A percentile compares a stretch with the other conserved stretches of the same genome.
Evolutionary conservation across 2,329 filamentous ascomycete species (phyloP).

Genomic region (Diplodia sapinea): DNA sequence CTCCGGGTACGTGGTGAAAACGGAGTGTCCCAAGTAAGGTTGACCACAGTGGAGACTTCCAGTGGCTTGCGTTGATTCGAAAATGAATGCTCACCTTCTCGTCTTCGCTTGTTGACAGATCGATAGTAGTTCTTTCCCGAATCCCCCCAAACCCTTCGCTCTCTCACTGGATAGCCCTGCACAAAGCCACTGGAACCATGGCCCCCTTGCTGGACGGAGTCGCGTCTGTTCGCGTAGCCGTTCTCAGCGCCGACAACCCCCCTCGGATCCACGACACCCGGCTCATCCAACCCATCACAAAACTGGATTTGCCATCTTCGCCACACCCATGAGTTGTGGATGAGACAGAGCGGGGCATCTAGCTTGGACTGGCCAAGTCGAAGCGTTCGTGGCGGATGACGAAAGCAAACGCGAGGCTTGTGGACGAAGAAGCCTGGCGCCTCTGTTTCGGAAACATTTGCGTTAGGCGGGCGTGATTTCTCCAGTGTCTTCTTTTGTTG

Average conservation of each 20-base stretch:
- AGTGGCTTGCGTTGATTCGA: conserved; percentile 1
- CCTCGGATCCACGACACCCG: conserved; percentile 40
- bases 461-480: conserved; percentile 16
- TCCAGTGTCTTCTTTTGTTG: conserved; percentile 32
- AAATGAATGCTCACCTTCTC: conserved; percentile 28
- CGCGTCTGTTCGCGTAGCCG: conserved; percentile 35
- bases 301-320: conserved; percentile 42
- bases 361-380: conserved; percentile 36
- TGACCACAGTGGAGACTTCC: conserved; percentile 38
- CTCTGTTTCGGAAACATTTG: conserved; percentile 3
- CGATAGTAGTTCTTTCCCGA: conserved; percentile 41
- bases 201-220: conserved; percentile 31
- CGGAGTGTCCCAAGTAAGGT: conserved; percentile 39
- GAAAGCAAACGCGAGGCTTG: conserved; percentile 41
- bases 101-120: conserved; percentile 35
- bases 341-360: conserved; percentile 36
- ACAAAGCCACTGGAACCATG: conserved; percentile 32
- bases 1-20: conserved; percentile 39
- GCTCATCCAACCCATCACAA: conserved; percentile 34
- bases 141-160: conserved; percentile 43
- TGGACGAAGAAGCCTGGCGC: conserved; percentile 41
- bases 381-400: conserved; percentile 40
- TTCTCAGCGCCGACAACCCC: conserved; percentile 40
- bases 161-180: conserved; percentile 42
- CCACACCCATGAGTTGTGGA: conserved; percentile 41